Base-by-base conservation (phyloP, 257 asterid genomes). In the Solanum raphanifolium region DNA sequence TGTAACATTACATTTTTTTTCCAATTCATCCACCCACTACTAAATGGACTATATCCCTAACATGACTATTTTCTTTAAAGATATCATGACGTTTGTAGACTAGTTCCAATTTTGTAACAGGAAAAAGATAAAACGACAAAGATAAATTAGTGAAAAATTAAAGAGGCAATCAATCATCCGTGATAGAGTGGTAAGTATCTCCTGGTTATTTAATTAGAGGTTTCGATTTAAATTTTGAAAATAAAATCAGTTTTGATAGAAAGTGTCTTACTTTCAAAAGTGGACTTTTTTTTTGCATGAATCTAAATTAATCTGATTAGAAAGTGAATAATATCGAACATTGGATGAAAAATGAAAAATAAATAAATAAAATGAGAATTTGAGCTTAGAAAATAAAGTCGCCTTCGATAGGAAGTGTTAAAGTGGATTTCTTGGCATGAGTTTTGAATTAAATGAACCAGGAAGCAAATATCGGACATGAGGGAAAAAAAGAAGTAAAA, bases 11-110 rank as follows among this genome's bases (percentile, higher is more conserved):
- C 86, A 48, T 4, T 13, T 60, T 21, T 41, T 39, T 13, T 72
- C 87, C 66, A 35, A 83, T 88, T 83, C 89, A 88, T 88, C 87
- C 87, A 71, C 69, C 89, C 89, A 88, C 87, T 88, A 78, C 72
- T 52, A 58, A 69, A 78, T 60, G 65, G 55, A 25, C 15, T 55
- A 68, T 39, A 86, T 71, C 71, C 48, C 34, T 43, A 34, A 58
- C 25, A 48, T 32, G 21, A 60, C 65, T 27, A 65, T 69, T 23
- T 39, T 85, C 88, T 85, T 31, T 76, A 84, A 78, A 73, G 72
- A 84, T 60, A 90, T 87, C 48, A 86, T 46, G 29, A 87, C 83
- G 79, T 76, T 86, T 87, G 69, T 48, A 68, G 87, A 87, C 89
- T 71, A 82, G 27, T 87, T 87, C 66, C 86, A 79, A 27, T 2